These are phyloP conservation scores for Perkinsus chesapeaki DNA, from an alignment of 169 alveolate genomes.

Conservation along the genomic window DNA sequence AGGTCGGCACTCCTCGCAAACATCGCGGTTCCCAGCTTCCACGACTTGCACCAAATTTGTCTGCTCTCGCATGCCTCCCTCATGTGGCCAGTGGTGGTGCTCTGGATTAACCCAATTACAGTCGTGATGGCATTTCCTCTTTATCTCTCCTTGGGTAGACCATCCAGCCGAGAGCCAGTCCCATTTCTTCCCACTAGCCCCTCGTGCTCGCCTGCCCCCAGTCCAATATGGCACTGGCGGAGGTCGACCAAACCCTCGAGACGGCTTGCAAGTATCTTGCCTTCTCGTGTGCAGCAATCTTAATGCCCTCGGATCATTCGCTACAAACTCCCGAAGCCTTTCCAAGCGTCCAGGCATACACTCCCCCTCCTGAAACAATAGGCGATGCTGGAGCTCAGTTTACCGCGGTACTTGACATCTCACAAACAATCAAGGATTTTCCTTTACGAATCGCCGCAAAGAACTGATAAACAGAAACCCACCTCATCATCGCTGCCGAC, in stretches of 20 bases:
- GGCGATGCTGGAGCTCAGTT: neutral
- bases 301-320: neutral
- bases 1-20: no score
- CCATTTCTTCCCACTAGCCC: neutral
- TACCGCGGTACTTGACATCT: neutral
- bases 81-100: neutral
- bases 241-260: neutral
- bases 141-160: neutral
- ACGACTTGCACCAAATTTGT: no score
- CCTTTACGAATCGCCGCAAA: neutral
- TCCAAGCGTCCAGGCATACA: neutral
- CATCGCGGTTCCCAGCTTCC: no score
- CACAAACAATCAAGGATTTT: neutral
- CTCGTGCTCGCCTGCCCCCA: neutral
- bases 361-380: neutral
- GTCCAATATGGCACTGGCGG: neutral
- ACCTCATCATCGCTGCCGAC: neutral
- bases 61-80: no score
- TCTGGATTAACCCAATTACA: neutral
- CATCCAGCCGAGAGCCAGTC: neutral
- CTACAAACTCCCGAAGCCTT: neutral
- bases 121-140: neutral
- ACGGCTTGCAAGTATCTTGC: neutral
- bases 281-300: neutral
- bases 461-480: neutral